A percentile compares a stretch with the other conserved stretches of the same genome.
These are phyloP conservation scores for Candida corydali DNA, from an alignment of 805 yeast species.

Conservation along the genomic window DNA sequence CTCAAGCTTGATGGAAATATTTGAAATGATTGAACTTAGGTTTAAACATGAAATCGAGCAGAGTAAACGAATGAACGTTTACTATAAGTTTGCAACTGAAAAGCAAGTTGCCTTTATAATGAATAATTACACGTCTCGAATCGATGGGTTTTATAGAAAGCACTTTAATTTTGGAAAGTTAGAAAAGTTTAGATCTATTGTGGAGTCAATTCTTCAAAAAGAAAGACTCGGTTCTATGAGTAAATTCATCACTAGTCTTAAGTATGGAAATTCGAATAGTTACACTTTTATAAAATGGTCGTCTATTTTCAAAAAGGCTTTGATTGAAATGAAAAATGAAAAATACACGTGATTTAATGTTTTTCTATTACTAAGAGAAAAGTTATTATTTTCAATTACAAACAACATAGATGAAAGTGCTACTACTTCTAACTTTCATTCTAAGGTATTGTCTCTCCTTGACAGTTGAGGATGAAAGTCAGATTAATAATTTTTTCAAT, in stretches of 20 bases:
- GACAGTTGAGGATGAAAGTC: neutral
- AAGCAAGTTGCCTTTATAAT: neutral
- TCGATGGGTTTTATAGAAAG: conserved; percentile 1
- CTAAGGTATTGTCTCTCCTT: neutral
- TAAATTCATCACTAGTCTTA: conserved; percentile 1
- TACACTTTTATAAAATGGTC: conserved; percentile 3
- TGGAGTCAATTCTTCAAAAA: neutral
- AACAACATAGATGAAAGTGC: neutral
- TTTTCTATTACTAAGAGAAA: too few relatives aligned
- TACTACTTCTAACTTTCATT: neutral
- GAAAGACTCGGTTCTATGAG: conserved; percentile 2
- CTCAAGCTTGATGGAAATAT: conserved; percentile 3
- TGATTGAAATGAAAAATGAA: neutral
- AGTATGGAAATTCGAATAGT: conserved; percentile 2
- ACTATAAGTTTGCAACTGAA: conserved; percentile 3
- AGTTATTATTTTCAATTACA: too few relatives aligned
- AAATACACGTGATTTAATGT: conserved; percentile 1
- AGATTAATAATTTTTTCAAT: conserved; percentile 1
- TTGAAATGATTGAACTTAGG: neutral
- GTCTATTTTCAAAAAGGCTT: neutral
- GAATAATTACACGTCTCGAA: neutral
- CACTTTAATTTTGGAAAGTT: neutral
- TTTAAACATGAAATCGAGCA: neutral
- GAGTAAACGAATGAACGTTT: neutral
- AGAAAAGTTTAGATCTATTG: neutral